Evolutionary conservation across 179 eudicot species (phyloP).

Genomic region (Silene coronaria): DNA sequence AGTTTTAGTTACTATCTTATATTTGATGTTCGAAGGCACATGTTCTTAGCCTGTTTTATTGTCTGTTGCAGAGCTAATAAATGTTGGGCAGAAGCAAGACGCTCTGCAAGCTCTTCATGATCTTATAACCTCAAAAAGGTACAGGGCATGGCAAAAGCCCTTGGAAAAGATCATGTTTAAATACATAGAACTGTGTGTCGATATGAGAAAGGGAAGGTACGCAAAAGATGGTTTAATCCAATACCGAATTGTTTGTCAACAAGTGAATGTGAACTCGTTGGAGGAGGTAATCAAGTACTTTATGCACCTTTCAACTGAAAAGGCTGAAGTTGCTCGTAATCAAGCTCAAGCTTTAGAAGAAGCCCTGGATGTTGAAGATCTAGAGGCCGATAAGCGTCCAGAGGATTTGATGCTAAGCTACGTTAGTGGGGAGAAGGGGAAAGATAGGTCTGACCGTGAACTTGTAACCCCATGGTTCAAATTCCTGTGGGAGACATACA

Average conservation of each 20-base stretch:
- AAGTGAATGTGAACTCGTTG: constrained; percentile 77
- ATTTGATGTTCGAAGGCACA: neutral
- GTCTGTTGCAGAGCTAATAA: constrained; percentile 60
- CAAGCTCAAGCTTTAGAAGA: constrained; percentile 87
- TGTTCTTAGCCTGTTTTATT: neutral
- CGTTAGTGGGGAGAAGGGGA: constrained; percentile 92
- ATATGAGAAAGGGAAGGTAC: constrained; percentile 74
- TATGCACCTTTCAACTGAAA: constrained; percentile 84
- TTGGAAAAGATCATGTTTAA: constrained; percentile 78
- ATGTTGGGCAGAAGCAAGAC: constrained; percentile 85
- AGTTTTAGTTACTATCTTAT: neutral
- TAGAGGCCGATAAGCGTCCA: constrained; percentile 85
- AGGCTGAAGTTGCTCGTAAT: constrained; percentile 75
- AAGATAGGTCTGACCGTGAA: constrained; percentile 88
- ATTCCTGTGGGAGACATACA: constrained; percentile 69
- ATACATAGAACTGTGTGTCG: constrained; percentile 81
- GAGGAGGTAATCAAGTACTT: constrained; percentile 94
- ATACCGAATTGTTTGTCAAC: constrained; percentile 83
- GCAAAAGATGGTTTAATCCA: constrained; percentile 94
- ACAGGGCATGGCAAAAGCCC: constrained; percentile 83
- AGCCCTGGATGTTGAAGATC: constrained; percentile 79
- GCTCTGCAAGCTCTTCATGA: constrained; percentile 82
- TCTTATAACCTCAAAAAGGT: constrained; percentile 77
- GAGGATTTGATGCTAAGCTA: constrained; percentile 90
- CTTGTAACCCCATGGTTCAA: constrained; percentile 96